Conservation (phyloP, 2,329 filamentous ascomycete genomes). For the Falciphora oryzae region DNA sequence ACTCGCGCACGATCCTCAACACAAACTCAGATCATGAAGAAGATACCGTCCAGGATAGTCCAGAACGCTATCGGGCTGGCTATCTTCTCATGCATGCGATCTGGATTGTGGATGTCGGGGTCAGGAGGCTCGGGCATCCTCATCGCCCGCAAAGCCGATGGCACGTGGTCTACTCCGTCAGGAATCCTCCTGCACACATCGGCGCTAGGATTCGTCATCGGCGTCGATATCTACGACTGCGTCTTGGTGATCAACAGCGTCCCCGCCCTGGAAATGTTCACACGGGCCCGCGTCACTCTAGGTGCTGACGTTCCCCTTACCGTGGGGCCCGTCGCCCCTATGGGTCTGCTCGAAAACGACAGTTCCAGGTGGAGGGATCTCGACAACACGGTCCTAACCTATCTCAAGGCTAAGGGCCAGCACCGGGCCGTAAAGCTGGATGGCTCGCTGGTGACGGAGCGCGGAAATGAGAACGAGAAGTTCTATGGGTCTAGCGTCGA, state of each 20-base stretch:
- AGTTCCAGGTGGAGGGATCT: constrained; percentile 41
- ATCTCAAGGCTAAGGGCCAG: constrained; percentile 53
- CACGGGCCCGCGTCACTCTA: constrained; percentile 69
- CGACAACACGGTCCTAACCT: constrained; percentile 50
- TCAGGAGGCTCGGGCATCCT: constrained; percentile 86
- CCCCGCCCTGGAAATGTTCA: constrained; percentile 78
- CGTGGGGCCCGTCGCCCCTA: constrained; percentile 51
- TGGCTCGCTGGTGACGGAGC: constrained; percentile 51
- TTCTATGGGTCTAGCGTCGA: constrained; percentile 43
- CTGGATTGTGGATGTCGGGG: constrained; percentile 84
- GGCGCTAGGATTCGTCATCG: constrained; percentile 81
- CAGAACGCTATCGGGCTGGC: constrained; percentile 84
- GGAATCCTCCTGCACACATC: constrained; percentile 88
- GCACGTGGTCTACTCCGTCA: constrained; percentile 64
- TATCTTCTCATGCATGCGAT: constrained; percentile 94
- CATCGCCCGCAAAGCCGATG: constrained; percentile 76
- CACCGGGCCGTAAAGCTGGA: constrained; percentile 49
- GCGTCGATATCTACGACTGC: constrained; percentile 93
- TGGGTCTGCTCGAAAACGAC: constrained; percentile 47
- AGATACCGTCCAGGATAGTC: constrained; percentile 81
- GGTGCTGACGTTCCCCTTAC: constrained; percentile 20
- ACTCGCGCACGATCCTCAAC: not conserved
- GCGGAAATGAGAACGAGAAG: constrained; percentile 53
- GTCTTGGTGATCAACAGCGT: constrained; percentile 88
- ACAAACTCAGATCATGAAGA: constrained; percentile 59